Evolutionary conservation across 1,139 yeast genomes (phyloP), one percentile per base, ranked within the genome.

Genomic region (Kodamaea sp.): DNA sequence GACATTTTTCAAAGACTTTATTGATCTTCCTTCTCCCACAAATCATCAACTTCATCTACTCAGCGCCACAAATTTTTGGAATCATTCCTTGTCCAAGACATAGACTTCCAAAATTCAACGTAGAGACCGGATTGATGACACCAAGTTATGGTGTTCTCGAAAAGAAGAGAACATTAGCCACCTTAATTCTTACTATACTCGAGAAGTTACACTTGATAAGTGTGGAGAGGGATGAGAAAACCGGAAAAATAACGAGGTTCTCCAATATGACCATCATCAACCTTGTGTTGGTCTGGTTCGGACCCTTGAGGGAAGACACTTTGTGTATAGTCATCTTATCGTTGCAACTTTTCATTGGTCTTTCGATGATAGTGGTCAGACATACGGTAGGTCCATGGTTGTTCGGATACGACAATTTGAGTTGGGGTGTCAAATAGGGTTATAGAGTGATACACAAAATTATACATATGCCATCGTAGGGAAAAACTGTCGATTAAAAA

Each of bases 11-110:
- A 30, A 92, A 92, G 61, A 92, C 99, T 0, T 69, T 92, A 48
- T 66, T 92, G 58, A 63, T 90, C 24, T 83, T 92, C 56, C 83
- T 92, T 56, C 65, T 87, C 23, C 97, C 97, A 1, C 98, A 92
- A 61, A 86, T 92, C 34, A 62, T 88, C 61, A 92, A 92, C 56
- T 94, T 94, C 48, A 43, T 87, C 11, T 92, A 89, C 59, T 87
- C 96, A 1, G 78, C 81, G 5, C 98, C 98, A 3, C 99, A 92
- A 60, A 62, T 92, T 41, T 84, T 90, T 60, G 80, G 82, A 30
- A 50, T 92, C 2, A 82, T 94, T 11, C 95, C 94, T 6, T 92
- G 98, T 55, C 99, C 99, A 19, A 76, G 99, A 48, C 99, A 92
- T 57, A 75, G 99, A 50, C 59, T 92, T 55, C 99, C 99, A 1